Conservation (phyloP, 306 rosid species). For the Sophora flavescens region DNA sequence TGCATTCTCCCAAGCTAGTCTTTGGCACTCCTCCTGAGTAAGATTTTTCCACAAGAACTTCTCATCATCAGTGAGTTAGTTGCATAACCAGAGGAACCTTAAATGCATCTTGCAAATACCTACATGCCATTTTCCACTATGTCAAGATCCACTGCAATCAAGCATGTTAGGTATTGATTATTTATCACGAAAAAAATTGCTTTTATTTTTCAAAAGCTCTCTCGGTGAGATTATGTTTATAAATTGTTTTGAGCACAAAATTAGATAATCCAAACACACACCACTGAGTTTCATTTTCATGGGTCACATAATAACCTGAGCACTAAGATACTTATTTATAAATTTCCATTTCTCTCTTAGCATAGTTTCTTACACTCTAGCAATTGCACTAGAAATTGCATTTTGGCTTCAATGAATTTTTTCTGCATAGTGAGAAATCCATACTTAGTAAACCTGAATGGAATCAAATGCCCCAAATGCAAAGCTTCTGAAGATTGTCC, state of each 20-base stretch:
- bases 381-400: neutral
- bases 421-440: neutral
- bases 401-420: neutral
- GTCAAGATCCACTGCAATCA: constrained; percentile 37
- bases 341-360: neutral
- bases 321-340: too few species aligned
- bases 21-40: constrained; percentile 75
- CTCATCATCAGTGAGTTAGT: constrained; percentile 96
- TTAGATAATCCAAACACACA: too few species aligned
- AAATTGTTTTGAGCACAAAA: too few species aligned
- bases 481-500: constrained; percentile 95
- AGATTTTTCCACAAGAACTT: constrained; percentile 91
- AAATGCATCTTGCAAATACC: constrained; percentile 96
- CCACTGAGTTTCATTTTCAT: neutral
- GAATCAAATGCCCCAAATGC: constrained; percentile 92
- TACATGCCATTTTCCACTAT: constrained; percentile 41
- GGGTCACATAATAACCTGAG: neutral
- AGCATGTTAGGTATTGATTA: too few species aligned
- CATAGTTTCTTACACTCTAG: neutral
- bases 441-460: constrained; percentile 89
- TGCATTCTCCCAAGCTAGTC: constrained; percentile 92
- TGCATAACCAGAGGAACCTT: constrained; percentile 96
- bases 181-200: too few species aligned
- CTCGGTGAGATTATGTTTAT: too few species aligned
- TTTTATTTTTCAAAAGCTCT: too few species aligned